These are phyloP conservation scores for Cytospora mali DNA, from an alignment of 2,329 filamentous ascomycete species.

Conservation along the genomic window DNA sequence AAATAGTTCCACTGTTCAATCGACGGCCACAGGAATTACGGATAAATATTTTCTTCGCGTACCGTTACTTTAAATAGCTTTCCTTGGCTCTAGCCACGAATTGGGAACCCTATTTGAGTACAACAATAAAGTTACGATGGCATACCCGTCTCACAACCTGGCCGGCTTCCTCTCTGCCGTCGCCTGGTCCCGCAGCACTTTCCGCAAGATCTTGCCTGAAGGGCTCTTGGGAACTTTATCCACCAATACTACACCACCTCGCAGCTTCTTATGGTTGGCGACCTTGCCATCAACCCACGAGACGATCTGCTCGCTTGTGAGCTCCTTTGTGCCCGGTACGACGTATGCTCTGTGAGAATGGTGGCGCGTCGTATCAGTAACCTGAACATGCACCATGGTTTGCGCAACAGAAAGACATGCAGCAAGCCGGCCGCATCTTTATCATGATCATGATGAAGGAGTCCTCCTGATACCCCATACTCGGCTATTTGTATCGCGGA, in stretches of 20 bases:
- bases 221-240: constrained; percentile 64
- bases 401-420: background rate
- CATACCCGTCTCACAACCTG: constrained; percentile 27
- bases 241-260: constrained; percentile 49
- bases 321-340: constrained; percentile 30
- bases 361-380: constrained; percentile 6
- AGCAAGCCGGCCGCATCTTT: background rate
- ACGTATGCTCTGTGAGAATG: constrained; percentile 30
- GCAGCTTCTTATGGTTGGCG: constrained; percentile 36
- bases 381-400: background rate
- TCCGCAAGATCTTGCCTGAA: constrained; percentile 64
- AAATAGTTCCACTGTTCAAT: no score
- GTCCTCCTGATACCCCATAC: background rate
- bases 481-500: background rate
- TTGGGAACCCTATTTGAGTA: no score
- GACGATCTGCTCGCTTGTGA: constrained; percentile 30
- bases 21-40: no score
- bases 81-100: background rate
- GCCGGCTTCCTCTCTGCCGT: constrained; percentile 36
- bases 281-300: constrained; percentile 34
- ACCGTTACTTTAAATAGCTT: background rate
- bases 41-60: background rate
- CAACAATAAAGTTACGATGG: no score
- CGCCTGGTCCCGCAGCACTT: constrained; percentile 54
- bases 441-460: background rate